Evolutionary conservation across 352 stramenopile species (phyloP).

Genomic region (Pythium myriotylum): DNA sequence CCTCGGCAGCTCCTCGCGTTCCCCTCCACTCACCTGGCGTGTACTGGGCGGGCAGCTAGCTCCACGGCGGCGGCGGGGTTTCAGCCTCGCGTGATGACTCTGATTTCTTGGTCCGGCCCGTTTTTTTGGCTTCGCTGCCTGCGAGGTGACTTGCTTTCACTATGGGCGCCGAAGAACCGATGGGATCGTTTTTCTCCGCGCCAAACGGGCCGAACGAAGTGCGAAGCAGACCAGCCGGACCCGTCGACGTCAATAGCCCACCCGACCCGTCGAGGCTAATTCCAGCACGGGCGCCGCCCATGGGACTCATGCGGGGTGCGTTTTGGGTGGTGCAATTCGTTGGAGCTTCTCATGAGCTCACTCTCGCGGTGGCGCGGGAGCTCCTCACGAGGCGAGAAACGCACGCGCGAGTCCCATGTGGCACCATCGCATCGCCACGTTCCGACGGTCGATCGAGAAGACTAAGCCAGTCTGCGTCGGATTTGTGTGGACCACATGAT

Average conservation of each 20-base stretch:
- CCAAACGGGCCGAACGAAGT: slow-evolving; percentile 8
- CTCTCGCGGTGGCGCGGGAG: too few species aligned
- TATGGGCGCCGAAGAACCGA: slow-evolving; percentile 9
- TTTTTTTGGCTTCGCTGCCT: slow-evolving; percentile 15
- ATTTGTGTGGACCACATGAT: background rate
- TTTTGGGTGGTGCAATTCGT: too few species aligned
- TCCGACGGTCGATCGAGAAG: too few species aligned
- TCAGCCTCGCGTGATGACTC: slow-evolving; percentile 1
- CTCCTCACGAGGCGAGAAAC: too few species aligned
- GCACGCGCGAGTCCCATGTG: too few species aligned
- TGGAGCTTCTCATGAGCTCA: too few species aligned
- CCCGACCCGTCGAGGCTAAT: slow-evolving; percentile 5
- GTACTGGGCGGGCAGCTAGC: too few species aligned
- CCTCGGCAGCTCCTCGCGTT: too few species aligned
- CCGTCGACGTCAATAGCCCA: background rate
- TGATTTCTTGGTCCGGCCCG: slow-evolving; percentile 21
- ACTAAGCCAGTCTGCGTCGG: background rate
- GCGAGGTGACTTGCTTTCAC: slow-evolving; percentile 21
- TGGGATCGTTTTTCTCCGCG: slow-evolving; percentile 17
- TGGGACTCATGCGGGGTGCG: background rate
- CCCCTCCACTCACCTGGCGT: too few species aligned
- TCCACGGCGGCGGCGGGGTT: slow-evolving; percentile 3
- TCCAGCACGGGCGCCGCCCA: background rate
- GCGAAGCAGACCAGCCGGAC: background rate
- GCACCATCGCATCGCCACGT: too few species aligned